These are phyloP conservation scores for Phlebopus sp. DNA, from an alignment of 1,284 basidiomycete genomes.

Conservation along the genomic window DNA sequence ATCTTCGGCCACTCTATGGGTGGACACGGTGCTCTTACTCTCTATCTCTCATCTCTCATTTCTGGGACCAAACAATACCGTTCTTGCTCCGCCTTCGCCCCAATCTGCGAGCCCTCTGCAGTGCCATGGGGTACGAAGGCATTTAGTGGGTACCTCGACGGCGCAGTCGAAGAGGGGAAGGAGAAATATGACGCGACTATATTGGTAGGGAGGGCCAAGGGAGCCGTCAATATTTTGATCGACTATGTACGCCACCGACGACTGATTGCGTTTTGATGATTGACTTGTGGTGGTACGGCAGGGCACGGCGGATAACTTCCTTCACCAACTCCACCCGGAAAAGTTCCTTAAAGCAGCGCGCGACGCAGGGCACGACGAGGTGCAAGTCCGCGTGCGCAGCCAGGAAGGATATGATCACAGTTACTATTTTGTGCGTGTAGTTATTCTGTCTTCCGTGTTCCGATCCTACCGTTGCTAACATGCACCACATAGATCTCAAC, in stretches of 20 bases:
- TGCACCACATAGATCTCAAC: constrained; percentile 76
- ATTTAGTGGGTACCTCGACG: constrained; percentile 84
- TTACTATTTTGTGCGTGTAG: constrained; percentile 80
- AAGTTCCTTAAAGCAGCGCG: constrained; percentile 80
- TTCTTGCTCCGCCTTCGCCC: constrained; percentile 92
- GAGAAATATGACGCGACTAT: constrained; percentile 81
- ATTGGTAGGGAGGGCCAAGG: constrained; percentile 65
- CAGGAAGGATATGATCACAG: constrained; percentile 94
- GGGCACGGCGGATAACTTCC: constrained; percentile 87
- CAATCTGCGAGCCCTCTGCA: constrained; percentile 85
- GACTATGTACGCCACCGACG: constrained; percentile 61
- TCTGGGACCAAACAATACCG: constrained; percentile 65
- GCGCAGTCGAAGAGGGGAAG: constrained; percentile 76
- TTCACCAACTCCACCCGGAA: constrained; percentile 89
- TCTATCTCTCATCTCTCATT: constrained; percentile 74
- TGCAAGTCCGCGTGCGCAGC: constrained; percentile 76
- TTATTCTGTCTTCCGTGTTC: constrained; percentile 23
- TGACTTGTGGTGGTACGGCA: constrained; percentile 26
- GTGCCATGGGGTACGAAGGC: constrained; percentile 94
- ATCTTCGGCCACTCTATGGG: constrained; percentile 89
- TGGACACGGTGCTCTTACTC: constrained; percentile 90
- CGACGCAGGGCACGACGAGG: constrained; percentile 67
- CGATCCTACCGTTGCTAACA: constrained; percentile 65
- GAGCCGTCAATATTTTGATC: constrained; percentile 76
- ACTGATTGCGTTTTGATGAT: constrained; percentile 5